Percentiles rank a stretch among this genome's conserved stretches.
Evolutionary conservation across 1,139 yeast genomes (phyloP).

Genomic region (Magnusiomyces fungicola): DNA sequence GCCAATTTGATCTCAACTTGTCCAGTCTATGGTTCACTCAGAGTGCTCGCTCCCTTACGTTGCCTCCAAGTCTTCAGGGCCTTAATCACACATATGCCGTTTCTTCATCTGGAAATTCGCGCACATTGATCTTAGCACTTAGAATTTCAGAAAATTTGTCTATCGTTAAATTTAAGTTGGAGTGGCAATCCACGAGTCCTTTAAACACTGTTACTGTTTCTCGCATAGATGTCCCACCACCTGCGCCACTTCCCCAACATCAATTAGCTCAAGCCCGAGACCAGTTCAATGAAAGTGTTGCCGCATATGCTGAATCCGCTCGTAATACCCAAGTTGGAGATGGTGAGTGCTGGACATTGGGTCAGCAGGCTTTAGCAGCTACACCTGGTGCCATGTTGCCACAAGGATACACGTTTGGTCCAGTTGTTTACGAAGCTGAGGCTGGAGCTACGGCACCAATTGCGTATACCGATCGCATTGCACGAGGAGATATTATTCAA

Average conservation of each 20-base stretch:
- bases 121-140: conserved; percentile 27
- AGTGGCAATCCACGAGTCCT: conserved; percentile 37
- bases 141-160: conserved; percentile 47
- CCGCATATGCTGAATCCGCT: conserved; percentile 55
- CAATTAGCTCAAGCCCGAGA: conserved; percentile 32
- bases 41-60: conserved; percentile 19
- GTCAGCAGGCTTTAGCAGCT: conserved; percentile 58
- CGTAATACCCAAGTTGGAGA: conserved; percentile 52
- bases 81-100: conserved; percentile 19
- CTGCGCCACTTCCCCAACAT: conserved; percentile 38
- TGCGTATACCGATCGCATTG: conserved; percentile 28
- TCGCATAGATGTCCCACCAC: conserved; percentile 44
- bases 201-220: conserved; percentile 30
- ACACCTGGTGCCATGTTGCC: conserved; percentile 58
- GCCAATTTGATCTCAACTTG: conserved; percentile 22
- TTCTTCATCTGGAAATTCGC: conserved; percentile 15
- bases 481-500: conserved; percentile 44
- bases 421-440: conserved; percentile 39
- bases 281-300: conserved; percentile 42
- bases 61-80: conserved; percentile 25
- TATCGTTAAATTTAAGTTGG: conserved; percentile 39
- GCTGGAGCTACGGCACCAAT: conserved; percentile 25
- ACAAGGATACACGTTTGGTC: conserved; percentile 52
- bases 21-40: conserved; percentile 25
- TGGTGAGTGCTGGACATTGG: conserved; percentile 80